Base-by-base conservation (phyloP, 2,329 filamentous ascomycete species). In the Amauroascus niger region DNA sequence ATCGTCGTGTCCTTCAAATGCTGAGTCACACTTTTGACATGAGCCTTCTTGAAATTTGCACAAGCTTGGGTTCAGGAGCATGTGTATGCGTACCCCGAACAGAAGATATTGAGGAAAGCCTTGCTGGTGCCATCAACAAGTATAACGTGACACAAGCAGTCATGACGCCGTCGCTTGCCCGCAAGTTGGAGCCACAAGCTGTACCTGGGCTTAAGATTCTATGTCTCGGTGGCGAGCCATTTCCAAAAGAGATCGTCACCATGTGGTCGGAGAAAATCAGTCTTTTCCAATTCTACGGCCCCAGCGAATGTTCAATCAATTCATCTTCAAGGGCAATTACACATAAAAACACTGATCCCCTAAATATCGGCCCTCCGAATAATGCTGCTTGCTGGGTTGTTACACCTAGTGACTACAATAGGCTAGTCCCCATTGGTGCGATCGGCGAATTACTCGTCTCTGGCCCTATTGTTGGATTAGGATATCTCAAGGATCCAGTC, bases 91-190 rank as follows among this genome's bases (percentile, higher is more conserved):
- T 76, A 1, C 73, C 72, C 1, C 69, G 68, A 51, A 61, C 71
- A 56, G 56, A 67, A 51, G 66, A 73, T 20, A 67, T 73, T 1
- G 66, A 73, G 61, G 73, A 74, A 54, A 69, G 73, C 0, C 64
- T 69, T 11, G 57, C 71, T 1, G 45, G 51, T 13, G 45, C 26
- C 0, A 65, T 62, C 5, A 59, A 69, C 43, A 52, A 64, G 0
- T 72, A 76, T 66, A 64, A 71, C 5, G 71, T 74, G 16, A 74
- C 69, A n/a, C 74, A 70, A 71, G 73, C 70, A 1, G 76, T 79
- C 61, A 72, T 82, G 64, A 74, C 72, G 1, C 71, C 71, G 0
- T 71, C 69, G 0, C 35, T 73, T 1, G 69, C 69, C 1, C 52
- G 55, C 13, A 58, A 52, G 1, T 55, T 74, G 3, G 53, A 66